A percentile compares a stretch with the other conserved stretches of the same genome.
Evolutionary conservation across 2,329 filamentous ascomycete genomes (phyloP).

Genomic region (Beauveria varroae): DNA sequence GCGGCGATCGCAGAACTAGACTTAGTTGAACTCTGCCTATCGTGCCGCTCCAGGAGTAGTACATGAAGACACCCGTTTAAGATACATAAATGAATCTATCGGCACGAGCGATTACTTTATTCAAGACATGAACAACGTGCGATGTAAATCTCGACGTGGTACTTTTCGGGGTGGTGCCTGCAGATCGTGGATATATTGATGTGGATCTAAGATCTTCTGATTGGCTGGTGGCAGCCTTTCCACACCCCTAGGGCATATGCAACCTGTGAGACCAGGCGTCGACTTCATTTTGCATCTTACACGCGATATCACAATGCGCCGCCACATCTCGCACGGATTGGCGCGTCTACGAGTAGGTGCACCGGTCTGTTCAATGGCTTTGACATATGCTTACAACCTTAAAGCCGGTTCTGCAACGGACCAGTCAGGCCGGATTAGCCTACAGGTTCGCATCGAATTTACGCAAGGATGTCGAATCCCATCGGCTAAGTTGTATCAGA

Average conservation of each 20-base stretch:
- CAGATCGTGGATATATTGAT: neutral
- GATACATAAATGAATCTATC: neutral
- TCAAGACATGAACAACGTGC: neutral
- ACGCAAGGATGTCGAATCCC: neutral
- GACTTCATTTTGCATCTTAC: neutral
- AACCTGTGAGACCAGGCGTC: neutral
- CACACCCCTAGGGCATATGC: neutral
- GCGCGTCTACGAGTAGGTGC: neutral
- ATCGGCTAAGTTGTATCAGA: neutral
- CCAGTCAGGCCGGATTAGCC: neutral
- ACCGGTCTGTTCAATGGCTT: neutral
- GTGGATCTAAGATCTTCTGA: neutral
- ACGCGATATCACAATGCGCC: slow-evolving; percentile 1
- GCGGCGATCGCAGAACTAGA: neutral
- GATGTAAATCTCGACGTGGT: too few species aligned
- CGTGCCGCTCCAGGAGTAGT: neutral
- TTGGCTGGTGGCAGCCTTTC: neutral
- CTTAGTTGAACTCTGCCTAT: neutral
- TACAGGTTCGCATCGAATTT: neutral
- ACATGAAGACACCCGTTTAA: neutral
- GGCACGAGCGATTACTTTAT: neutral
- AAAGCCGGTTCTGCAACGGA: neutral
- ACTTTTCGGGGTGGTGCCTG: too few species aligned
- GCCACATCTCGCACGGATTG: neutral
- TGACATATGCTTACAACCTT: neutral